Evolutionary conservation across 192 early-diverging fungal genomes (phyloP).

Genomic region (Coemansia reversa): DNA sequence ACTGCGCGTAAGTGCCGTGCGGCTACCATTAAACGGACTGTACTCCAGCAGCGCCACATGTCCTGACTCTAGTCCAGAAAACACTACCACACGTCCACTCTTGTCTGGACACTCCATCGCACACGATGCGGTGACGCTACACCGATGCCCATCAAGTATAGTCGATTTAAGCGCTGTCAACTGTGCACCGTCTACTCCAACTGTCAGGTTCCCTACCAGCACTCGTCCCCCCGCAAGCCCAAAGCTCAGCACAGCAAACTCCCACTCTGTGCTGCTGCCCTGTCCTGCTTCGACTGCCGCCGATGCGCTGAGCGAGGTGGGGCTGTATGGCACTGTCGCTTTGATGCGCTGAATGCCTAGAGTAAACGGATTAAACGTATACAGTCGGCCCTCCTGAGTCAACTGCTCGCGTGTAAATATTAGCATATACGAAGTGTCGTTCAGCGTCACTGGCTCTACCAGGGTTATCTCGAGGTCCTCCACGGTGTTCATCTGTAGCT

Average conservation of each 20-base stretch:
- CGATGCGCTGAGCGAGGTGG: constrained; percentile 31
- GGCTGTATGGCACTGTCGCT: constrained; percentile 21
- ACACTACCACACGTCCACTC: constrained; percentile 16
- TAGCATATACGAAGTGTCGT: constrained; percentile 21
- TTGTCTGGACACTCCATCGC: constrained; percentile 15
- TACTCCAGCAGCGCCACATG: constrained; percentile 32
- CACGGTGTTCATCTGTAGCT: constrained; percentile 23
- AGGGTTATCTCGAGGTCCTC: constrained; percentile 33
- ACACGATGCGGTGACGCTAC: constrained; percentile 11
- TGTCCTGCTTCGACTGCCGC: constrained; percentile 27
- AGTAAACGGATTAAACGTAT: constrained; percentile 38
- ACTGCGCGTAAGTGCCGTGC: constrained; percentile 6
- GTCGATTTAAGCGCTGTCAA: constrained; percentile 19
- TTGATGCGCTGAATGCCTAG: constrained; percentile 22
- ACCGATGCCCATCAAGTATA: constrained; percentile 13
- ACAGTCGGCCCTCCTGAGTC: constrained; percentile 14
- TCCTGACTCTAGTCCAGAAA: constrained; percentile 30
- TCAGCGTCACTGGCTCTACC: constrained; percentile 24
- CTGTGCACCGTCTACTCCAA: constrained; percentile 24
- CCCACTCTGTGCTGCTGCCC: constrained; percentile 42
- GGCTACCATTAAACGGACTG: constrained; percentile 22
- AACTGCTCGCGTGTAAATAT: constrained; percentile 30
- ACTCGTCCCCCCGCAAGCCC: constrained; percentile 22
- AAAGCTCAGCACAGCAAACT: constrained; percentile 41
- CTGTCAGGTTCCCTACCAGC: constrained; percentile 32